phyloP scores from a whole-genome alignment of 2,329 filamentous ascomycete species.

The Fusarium mundagurra region DNA sequence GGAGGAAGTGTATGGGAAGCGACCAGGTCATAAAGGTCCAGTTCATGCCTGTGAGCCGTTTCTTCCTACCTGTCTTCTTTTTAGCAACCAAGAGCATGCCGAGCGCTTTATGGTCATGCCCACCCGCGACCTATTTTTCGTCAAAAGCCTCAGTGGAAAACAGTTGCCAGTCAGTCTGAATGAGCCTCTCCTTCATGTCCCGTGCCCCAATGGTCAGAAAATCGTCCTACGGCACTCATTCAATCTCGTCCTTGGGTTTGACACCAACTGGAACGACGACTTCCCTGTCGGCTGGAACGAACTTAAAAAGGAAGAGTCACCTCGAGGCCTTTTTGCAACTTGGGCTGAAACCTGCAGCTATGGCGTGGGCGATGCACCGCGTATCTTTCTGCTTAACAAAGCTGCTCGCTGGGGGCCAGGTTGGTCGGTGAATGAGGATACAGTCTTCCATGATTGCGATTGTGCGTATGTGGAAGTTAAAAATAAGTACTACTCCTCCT shows the following conservation, averaged over 20 bases:
- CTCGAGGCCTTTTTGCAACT: background rate
- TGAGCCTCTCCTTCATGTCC: accelerated
- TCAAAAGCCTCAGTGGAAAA: background rate
- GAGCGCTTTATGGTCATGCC: background rate
- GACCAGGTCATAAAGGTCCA: no score
- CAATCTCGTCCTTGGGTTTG: background rate
- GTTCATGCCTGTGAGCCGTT: accelerated
- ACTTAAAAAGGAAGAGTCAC: background rate
- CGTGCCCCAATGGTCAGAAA: accelerated
- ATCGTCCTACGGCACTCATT: background rate
- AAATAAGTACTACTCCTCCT: accelerated
- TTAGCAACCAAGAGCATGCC: background rate
- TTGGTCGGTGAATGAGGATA: accelerated
- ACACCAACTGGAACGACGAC: background rate
- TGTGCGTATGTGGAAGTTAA: background rate
- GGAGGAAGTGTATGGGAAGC: no score
- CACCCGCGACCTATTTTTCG: background rate
- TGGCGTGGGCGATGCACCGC: accelerated
- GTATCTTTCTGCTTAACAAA: background rate
- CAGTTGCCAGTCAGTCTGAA: background rate
- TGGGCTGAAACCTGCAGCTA: background rate
- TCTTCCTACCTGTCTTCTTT: accelerated
- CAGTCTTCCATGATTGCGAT: background rate
- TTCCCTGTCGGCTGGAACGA: accelerated
- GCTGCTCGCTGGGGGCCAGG: accelerated